Evolutionary conservation across 2,329 filamentous ascomycete species (phyloP).

Genomic region (Niveomyces coronatus): DNA sequence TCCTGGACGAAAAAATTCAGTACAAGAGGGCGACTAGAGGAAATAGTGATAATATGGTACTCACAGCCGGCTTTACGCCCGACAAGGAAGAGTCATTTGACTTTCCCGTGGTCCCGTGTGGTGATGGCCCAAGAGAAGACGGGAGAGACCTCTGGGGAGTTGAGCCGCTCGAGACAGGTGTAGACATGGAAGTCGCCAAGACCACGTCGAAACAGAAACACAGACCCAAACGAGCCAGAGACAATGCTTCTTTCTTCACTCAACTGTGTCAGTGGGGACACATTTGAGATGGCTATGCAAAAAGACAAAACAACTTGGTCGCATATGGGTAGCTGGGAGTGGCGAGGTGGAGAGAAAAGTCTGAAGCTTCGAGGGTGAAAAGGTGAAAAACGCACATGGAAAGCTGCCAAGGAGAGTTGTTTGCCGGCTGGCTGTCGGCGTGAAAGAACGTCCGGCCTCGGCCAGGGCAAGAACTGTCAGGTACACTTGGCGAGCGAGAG

Average conservation of each 20-base stretch:
- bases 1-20: slow-evolving; percentile 15
- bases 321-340: slow-evolving; percentile 5
- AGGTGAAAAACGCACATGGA: slow-evolving; percentile 1
- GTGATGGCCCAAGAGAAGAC: slow-evolving; percentile 2
- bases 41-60: background rate
- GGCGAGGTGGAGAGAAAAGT: slow-evolving; percentile 9
- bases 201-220: slow-evolving; percentile 9
- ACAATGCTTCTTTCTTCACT: background rate
- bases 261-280: slow-evolving; percentile 19
- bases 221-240: slow-evolving; percentile 6
- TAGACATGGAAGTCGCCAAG: slow-evolving; percentile 19
- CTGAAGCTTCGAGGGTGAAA: slow-evolving; percentile 2
- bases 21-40: background rate
- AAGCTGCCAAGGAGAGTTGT: slow-evolving; percentile 3
- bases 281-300: slow-evolving; percentile 19
- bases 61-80: background rate
- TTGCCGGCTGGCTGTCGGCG: background rate
- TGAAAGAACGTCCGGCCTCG: slow-evolving; percentile 8
- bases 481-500: slow-evolving; percentile 4
- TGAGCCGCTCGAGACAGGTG: slow-evolving; percentile 17
- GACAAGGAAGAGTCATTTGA: background rate
- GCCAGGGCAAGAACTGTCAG: slow-evolving; percentile 7
- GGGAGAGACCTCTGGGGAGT: slow-evolving; percentile 17
- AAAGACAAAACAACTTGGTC: slow-evolving; percentile 12
- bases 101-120: background rate